Evolutionary conservation across 345 rosid species (phyloP), one percentile per base, ranked within the genome.

Genomic region (Zanthoxylum bungeanum): DNA sequence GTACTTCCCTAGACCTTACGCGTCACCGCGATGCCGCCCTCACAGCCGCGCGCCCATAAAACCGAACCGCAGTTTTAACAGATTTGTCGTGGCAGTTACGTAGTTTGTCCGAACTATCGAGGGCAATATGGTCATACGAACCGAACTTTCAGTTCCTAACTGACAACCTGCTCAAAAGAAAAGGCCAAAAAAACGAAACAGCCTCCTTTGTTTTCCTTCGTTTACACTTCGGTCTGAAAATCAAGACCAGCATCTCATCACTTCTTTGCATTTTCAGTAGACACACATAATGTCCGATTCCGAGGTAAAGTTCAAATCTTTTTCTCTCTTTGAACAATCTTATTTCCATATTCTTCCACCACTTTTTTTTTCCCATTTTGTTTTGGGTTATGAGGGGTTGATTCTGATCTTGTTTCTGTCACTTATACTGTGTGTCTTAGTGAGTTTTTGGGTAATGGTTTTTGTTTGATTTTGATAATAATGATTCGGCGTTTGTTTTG

Each of bases 101-200:
- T 76, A 68, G 85, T 83, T 75, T 69, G 25, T 8, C 11, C 0
- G 47, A 73, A 37, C 2, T 7, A 0, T 0, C 1, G 52, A 60
- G 89, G 91, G 81, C 30, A 77, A 4, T 61, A 6, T 3, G 7
- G 88, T 75, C 78, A 73, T 73, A 25, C 22, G 2, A 0, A 0
- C 2, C 24, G 37, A 61, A 73, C 63, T 83, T 85, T 86, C 89
- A 65, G 92, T 89, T 89, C 88, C 73, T 86, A 91, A 89, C 97
- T 84, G 94, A 85, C 94, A 79, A 86, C 86, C 49, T 76, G 75
- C 85, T 79, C 70, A 81, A 66, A 82, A 50, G 56, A 59, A 40
- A 75, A 57, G 73, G 73, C 70, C 70, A 49, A 30, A 44, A 60
- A 57, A 73, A 65, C 37, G 44, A 75, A 72, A 77, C 68, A 73